These are phyloP conservation scores for Cryptomeria japonica DNA, from an alignment of 75 land plant genomes.

Conservation along the genomic window DNA sequence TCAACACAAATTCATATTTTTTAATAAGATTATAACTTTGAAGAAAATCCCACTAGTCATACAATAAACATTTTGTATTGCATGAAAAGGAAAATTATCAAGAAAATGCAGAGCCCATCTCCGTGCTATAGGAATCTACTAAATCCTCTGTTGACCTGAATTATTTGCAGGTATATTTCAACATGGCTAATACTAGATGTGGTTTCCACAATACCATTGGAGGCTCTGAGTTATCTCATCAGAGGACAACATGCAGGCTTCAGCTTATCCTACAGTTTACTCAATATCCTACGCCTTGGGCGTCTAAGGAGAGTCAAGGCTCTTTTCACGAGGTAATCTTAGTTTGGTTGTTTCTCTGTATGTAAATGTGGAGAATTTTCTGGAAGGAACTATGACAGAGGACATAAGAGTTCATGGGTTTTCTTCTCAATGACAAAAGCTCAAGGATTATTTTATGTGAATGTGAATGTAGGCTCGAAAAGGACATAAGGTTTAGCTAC, in stretches of 20 bases:
- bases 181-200: constrained; percentile 36
- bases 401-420: too few species aligned
- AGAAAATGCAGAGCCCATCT: too few species aligned
- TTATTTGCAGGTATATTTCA: constrained; percentile 35
- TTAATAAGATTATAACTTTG: too few species aligned
- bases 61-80: too few species aligned
- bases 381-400: too few species aligned
- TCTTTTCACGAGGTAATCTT: constrained; percentile 63
- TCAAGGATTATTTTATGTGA: neutral
- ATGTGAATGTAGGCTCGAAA: constrained; percentile 44
- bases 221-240: constrained; percentile 37
- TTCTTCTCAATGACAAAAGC: neutral
- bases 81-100: too few species aligned
- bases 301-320: constrained; percentile 64
- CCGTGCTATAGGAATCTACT: too few species aligned
- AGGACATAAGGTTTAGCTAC: constrained; percentile 50
- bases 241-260: constrained; percentile 41
- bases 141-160: neutral
- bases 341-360: neutral
- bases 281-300: constrained; percentile 71
- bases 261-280: constrained; percentile 34
- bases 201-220: constrained; percentile 30
- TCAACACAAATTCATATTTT: neutral
- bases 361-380: too few species aligned
- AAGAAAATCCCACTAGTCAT: too few species aligned